Percentiles rank a stretch among this genome's conserved stretches.
These are phyloP conservation scores for Hypoxylon subgilvum DNA, from an alignment of 495 filamentous ascomycete species.

Conservation along the genomic window DNA sequence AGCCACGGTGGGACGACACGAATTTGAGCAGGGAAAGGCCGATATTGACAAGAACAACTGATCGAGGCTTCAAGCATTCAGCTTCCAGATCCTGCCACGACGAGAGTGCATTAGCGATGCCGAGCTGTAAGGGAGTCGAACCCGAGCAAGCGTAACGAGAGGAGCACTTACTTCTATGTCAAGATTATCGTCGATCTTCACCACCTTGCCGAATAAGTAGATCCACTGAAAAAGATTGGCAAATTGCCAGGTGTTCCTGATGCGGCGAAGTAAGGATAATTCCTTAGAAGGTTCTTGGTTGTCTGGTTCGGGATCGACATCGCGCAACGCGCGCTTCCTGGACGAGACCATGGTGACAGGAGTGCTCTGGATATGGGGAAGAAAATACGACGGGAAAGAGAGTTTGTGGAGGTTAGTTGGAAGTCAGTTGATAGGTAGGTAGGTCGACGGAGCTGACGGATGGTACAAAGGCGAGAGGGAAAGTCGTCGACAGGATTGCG, in stretches of 20 bases:
- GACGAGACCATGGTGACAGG: slow-evolving; percentile 55
- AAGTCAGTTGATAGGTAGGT: not conserved
- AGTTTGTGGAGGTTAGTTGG: not conserved
- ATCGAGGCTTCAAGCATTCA: slow-evolving; percentile 82
- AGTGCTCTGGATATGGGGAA: slow-evolving; percentile 4
- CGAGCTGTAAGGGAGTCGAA: not conserved
- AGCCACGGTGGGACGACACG: slow-evolving; percentile 89
- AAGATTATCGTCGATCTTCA: slow-evolving; percentile 86
- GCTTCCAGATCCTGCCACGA: slow-evolving; percentile 77
- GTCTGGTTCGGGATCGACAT: slow-evolving; percentile 61
- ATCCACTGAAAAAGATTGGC: slow-evolving; percentile 94
- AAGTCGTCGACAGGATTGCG: slow-evolving; percentile 25
- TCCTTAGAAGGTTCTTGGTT: slow-evolving; percentile 54
- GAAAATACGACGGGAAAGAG: not conserved
- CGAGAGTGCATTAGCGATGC: slow-evolving; percentile 30
- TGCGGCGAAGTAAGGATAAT: slow-evolving; percentile 63
- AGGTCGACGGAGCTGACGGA: slow-evolving; percentile 3
- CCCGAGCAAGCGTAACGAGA: not conserved
- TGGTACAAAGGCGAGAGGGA: not conserved
- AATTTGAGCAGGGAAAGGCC: slow-evolving; percentile 89
- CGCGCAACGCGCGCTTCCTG: slow-evolving; percentile 75
- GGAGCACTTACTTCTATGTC: slow-evolving; percentile 75
- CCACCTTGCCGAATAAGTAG: slow-evolving; percentile 80
- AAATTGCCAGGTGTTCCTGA: slow-evolving; percentile 94
- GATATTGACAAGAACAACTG: slow-evolving; percentile 76